Conservation (phyloP, 2,329 filamentous ascomycete species). For the Lasiodiplodia sp. region DNA sequence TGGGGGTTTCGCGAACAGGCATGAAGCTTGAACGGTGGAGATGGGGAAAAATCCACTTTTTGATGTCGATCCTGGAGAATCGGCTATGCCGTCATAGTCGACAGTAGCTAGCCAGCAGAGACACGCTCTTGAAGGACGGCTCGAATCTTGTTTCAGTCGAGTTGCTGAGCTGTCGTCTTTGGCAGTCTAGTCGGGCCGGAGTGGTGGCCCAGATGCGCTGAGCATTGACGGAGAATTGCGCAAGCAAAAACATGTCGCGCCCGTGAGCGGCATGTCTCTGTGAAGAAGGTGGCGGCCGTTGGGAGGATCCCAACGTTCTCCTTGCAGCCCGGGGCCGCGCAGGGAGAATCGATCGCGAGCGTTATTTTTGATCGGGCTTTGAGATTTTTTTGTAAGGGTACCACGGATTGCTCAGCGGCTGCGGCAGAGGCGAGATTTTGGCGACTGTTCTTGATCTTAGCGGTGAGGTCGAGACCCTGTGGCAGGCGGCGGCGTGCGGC, state of each 20-base stretch:
- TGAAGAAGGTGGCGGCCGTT: background rate
- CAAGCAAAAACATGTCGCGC: conserved; percentile 13
- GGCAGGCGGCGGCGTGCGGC: conserved; percentile 12
- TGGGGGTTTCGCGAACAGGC: conserved; percentile 7
- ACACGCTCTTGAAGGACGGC: background rate
- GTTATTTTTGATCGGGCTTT: conserved; percentile 3
- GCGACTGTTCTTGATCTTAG: conserved; percentile 1
- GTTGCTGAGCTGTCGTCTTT: background rate
- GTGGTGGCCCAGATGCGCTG: background rate
- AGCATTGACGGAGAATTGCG: conserved; percentile 12
- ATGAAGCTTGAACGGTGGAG: conserved; percentile 23
- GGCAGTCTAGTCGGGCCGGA: background rate
- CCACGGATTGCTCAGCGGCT: conserved; percentile 13
- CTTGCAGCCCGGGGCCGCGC: conserved; percentile 11
- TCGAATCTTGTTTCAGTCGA: conserved; percentile 6
- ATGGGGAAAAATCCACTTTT: conserved; percentile 26
- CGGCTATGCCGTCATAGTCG: conserved; percentile 9
- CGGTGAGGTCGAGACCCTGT: conserved; percentile 1
- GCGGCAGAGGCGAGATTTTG: conserved; percentile 2
- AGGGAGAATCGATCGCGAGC: background rate
- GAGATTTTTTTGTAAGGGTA: background rate
- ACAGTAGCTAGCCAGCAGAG: background rate
- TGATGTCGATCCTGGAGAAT: conserved; percentile 12
- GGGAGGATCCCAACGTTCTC: background rate
- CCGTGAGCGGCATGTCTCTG: conserved; percentile 1